phyloP scores from a whole-genome alignment of 805 yeast genomes.

The Jamesozyma lodderae region DNA sequence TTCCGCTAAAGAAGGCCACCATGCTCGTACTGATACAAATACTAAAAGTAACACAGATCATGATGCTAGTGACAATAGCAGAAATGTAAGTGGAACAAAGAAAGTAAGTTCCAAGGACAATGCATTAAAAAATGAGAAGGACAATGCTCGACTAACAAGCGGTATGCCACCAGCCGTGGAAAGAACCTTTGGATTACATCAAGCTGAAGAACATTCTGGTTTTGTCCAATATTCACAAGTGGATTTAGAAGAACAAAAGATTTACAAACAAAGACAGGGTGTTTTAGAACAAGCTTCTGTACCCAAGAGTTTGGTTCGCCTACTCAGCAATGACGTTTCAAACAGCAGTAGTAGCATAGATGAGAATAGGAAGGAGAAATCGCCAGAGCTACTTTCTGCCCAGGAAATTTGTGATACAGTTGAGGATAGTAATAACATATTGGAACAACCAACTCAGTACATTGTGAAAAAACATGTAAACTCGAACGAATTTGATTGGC shows the following conservation, averaged over 20 bases:
- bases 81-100: not conserved
- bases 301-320: conserved; percentile 45
- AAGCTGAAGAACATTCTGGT: conserved; percentile 26
- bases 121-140: not conserved
- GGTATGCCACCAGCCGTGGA: conserved; percentile 57
- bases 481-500: conserved; percentile 27
- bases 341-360: not conserved
- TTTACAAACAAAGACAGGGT: conserved; percentile 40
- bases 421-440: conserved; percentile 1
- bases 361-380: no score
- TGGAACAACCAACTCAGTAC: conserved; percentile 11
- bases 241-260: conserved; percentile 39
- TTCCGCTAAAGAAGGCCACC: no score
- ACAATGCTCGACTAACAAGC: conserved; percentile 26
- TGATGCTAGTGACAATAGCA: no score
- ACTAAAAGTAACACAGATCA: not conserved
- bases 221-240: conserved; percentile 34
- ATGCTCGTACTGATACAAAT: not conserved
- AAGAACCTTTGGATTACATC: conserved; percentile 33
- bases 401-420: conserved; percentile 4
- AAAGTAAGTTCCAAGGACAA: not conserved
- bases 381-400: no score
- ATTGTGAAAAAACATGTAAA: conserved; percentile 27
- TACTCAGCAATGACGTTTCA: conserved; percentile 29
- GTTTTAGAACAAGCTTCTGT: conserved; percentile 43